Base-by-base conservation (phyloP, 176 grass and related monocot genomes). In the Triticum aestivum region DNA sequence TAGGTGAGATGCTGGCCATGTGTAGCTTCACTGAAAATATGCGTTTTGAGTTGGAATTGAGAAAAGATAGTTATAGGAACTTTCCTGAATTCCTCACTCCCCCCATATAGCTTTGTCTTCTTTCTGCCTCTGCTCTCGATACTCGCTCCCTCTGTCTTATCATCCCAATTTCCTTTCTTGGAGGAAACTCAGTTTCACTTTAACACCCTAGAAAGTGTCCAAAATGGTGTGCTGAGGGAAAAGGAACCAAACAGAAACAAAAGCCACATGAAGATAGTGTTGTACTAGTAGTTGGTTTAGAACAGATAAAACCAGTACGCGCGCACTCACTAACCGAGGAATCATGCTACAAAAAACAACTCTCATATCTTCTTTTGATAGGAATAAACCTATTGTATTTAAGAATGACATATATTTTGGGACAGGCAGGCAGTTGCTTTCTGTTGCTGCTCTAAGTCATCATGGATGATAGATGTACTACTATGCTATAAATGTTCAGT, bases 381-480 rank as follows among this genome's bases (percentile, higher is more conserved):
- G 42, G 15, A 9, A 45, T 79, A 47, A 8, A 17, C 6, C 45
- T 47, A 56, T 84, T 32, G 74, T 49, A 38, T 76, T 66, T 69
- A 61, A 45, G 51, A 75, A 84, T 61, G 14, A 3, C 51, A 70
- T 23, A 56, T 59, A 73, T 41, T 65, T 86, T 91, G 33, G 70
- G 79, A 62, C 14, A 54, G 61, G 51, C 32, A 65, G 6, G 58
- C 32, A 73, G 56, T 87, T 82, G 65, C 42, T 73, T 86, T 82
- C n/a, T 65, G n/a, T 64, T 82, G 78, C 51, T 56, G 71, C 41
- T 65, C 67, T 14, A 85, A 29, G 49, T 44, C 64, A 38, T 84
- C 64, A 77, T 81, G 65, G 67, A 80, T 84, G 84, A 71, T 81
- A 79, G 66, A 80, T 84, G 80, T 29, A 85, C 73, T n/a, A 6